A percentile compares a stretch with the other conserved stretches of the same genome.
Evolutionary conservation across 805 yeast species (phyloP).

Genomic region (Candida gorgasii): DNA sequence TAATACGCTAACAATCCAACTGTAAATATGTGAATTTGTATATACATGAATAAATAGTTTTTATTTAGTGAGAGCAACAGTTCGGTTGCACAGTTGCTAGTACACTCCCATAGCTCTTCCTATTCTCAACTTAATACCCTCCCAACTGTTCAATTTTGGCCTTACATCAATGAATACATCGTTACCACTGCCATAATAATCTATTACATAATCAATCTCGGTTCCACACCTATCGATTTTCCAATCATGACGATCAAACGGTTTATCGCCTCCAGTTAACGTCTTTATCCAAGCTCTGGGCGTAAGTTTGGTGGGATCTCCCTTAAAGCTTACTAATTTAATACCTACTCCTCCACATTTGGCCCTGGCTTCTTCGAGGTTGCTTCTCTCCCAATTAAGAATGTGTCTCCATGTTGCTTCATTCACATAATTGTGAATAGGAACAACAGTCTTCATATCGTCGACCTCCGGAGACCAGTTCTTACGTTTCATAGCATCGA

Average conservation of each 20-base stretch:
- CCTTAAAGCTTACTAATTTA: conserved; percentile 80
- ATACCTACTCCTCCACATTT: conserved; percentile 73
- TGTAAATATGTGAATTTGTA: conserved; percentile 8
- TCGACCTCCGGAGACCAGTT: conserved; percentile 78
- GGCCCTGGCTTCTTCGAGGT: conserved; percentile 46
- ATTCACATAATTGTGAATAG: conserved; percentile 90
- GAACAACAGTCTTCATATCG: conserved; percentile 90
- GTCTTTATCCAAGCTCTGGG: conserved; percentile 79
- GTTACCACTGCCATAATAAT: conserved; percentile 66
- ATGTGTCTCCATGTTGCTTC: conserved; percentile 91
- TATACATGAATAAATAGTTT: neutral
- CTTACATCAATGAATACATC: conserved; percentile 84
- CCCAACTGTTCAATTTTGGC: conserved; percentile 81
- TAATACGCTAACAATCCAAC: too few species aligned
- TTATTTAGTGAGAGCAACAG: neutral
- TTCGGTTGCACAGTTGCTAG: neutral
- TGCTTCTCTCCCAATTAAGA: conserved; percentile 71
- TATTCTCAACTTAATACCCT: conserved; percentile 75
- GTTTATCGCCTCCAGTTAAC: conserved; percentile 67
- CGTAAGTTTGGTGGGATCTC: conserved; percentile 80
- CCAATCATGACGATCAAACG: conserved; percentile 98
- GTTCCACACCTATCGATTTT: conserved; percentile 80
- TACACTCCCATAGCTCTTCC: conserved; percentile 43
- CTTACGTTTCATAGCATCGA: conserved; percentile 89
- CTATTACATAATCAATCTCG: conserved; percentile 86